phyloP scores from a whole-genome alignment of 2,329 filamentous ascomycete species.

The Arthrinium phaeospermum region DNA sequence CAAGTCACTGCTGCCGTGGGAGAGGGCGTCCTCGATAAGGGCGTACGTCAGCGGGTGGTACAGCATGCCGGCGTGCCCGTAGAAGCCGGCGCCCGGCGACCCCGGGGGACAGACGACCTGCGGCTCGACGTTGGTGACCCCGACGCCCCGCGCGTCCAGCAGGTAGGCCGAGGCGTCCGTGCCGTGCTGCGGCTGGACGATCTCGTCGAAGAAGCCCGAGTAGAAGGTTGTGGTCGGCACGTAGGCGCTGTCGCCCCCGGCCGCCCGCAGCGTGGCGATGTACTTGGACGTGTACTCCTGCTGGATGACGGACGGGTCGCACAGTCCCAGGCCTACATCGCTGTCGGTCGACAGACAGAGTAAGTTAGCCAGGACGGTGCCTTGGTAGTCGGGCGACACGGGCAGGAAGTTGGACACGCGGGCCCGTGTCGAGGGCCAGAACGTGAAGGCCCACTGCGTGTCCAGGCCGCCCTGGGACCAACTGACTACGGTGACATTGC shows the following conservation, averaged over 20 bases:
- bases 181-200: constrained; percentile 56
- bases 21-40: constrained; percentile 19
- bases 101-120: constrained; percentile 46
- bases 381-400: constrained; percentile 56
- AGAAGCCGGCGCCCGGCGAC: constrained; percentile 18
- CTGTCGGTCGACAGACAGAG: not conserved
- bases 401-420: constrained; percentile 52
- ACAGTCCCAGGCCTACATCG: constrained; percentile 44
- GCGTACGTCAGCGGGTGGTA: constrained; percentile 23
- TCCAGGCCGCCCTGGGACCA: constrained; percentile 63
- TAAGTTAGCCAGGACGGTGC: constrained; percentile 31
- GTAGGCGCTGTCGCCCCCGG: constrained; percentile 56
- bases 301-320: constrained; percentile 54
- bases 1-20: constrained; percentile 2
- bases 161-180: constrained; percentile 50
- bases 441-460: constrained; percentile 63
- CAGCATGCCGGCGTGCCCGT: constrained; percentile 22
- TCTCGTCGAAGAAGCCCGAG: constrained; percentile 48
- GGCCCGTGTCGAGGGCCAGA: constrained; percentile 57
- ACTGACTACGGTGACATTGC: constrained; percentile 45
- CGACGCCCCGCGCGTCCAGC: constrained; percentile 46
- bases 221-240: constrained; percentile 61
- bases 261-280: constrained; percentile 45
- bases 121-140: constrained; percentile 52
- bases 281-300: constrained; percentile 47